phyloP scores from a whole-genome alignment of 306 rosid species.

The Spatholobus suberectus region DNA sequence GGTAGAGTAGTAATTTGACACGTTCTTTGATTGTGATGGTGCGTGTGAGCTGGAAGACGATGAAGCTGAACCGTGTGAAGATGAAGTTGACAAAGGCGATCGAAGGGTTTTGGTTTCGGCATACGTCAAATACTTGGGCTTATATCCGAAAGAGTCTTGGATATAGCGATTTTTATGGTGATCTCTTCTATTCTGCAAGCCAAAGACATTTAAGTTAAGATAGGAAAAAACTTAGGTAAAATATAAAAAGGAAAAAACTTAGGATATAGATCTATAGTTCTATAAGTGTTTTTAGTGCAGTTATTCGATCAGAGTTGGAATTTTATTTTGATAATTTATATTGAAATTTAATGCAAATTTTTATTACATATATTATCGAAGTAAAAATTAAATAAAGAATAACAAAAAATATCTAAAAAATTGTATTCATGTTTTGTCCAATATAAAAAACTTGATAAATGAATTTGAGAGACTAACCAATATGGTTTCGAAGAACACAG shows the following conservation, averaged over 20 bases:
- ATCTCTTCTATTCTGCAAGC: constrained; percentile 57
- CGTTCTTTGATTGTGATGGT: constrained; percentile 28
- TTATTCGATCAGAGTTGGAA: too few relatives aligned
- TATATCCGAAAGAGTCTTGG: constrained; percentile 45
- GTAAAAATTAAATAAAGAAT: too few relatives aligned
- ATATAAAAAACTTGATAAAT: too few relatives aligned
- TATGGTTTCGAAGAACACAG: constrained; percentile 62
- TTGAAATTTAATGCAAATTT: too few relatives aligned
- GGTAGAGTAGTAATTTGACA: constrained; percentile 1
- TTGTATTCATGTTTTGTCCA: too few relatives aligned
- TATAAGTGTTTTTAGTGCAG: too few relatives aligned
- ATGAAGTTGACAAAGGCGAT: background rate
- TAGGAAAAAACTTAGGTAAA: background rate
- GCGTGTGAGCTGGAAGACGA: constrained; percentile 32
- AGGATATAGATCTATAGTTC: too few relatives aligned
- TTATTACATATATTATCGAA: too few relatives aligned
- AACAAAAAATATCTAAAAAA: too few relatives aligned
- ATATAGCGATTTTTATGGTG: constrained; percentile 32
- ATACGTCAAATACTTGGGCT: constrained; percentile 24
- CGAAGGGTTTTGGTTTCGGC: constrained; percentile 8
- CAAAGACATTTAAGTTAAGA: background rate
- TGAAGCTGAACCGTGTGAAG: too few relatives aligned
- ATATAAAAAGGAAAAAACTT: too few relatives aligned
- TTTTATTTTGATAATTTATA: too few relatives aligned
- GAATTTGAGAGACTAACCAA: constrained; percentile 55